Conservation (phyloP, 1,284 basidiomycete genomes). For the Irpex sp. region DNA sequence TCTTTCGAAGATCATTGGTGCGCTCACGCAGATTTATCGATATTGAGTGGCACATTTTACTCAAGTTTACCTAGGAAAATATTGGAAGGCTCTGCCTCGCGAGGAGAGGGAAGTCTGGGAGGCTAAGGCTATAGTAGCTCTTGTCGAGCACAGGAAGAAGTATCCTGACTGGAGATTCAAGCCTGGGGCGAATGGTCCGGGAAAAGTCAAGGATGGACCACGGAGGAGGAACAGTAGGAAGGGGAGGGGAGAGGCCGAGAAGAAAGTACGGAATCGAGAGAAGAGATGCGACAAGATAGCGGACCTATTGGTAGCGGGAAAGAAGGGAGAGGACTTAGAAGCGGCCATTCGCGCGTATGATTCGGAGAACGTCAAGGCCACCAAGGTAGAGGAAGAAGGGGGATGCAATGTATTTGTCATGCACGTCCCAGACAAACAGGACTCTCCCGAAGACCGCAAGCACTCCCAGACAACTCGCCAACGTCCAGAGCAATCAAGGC, state of each 20-base stretch:
- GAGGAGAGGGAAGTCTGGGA: slow-evolving; percentile 72
- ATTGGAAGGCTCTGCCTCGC: slow-evolving; percentile 58
- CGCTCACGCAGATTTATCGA: slow-evolving; percentile 11
- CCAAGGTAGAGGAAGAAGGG: slow-evolving; percentile 22
- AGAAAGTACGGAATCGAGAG: slow-evolving; percentile 33
- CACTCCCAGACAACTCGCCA: background rate
- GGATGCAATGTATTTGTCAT: slow-evolving; percentile 9
- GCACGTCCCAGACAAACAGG: slow-evolving; percentile 8
- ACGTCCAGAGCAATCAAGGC: background rate
- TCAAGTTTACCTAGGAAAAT: slow-evolving; percentile 38
- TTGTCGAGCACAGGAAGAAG: slow-evolving; percentile 71
- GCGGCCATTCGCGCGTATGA: slow-evolving; percentile 43
- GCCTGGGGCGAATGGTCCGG: slow-evolving; percentile 53
- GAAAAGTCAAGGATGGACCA: slow-evolving; percentile 42
- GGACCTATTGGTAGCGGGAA: slow-evolving; percentile 46
- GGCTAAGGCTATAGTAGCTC: slow-evolving; percentile 68
- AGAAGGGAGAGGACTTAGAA: slow-evolving; percentile 44
- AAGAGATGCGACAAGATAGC: slow-evolving; percentile 48
- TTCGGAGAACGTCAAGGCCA: slow-evolving; percentile 17
- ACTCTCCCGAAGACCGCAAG: background rate
- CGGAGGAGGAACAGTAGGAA: slow-evolving; percentile 25
- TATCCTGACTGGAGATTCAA: slow-evolving; percentile 79
- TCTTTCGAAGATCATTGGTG: slow-evolving; percentile 45
- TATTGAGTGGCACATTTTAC: background rate
- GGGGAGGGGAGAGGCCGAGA: slow-evolving; percentile 39